A percentile compares a stretch with the other conserved stretches of the same genome.
These are phyloP conservation scores for Sphaerulina populicola DNA, from an alignment of 2,329 filamentous ascomycete species.

Conservation along the genomic window DNA sequence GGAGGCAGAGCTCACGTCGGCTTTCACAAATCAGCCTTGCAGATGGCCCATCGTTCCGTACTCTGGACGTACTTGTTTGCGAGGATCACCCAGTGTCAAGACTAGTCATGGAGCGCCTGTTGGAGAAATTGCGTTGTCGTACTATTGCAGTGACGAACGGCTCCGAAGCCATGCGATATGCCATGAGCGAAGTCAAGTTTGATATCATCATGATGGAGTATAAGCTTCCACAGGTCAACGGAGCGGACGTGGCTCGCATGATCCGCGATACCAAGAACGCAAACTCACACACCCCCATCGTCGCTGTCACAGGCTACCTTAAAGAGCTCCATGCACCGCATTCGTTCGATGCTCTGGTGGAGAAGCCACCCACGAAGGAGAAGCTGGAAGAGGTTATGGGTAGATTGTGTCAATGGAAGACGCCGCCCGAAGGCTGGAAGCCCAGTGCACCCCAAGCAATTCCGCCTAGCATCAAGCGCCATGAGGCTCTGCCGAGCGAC, in stretches of 20 bases:
- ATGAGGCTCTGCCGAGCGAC: slow-evolving; percentile 56
- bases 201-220: slow-evolving; percentile 98
- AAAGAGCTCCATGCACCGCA: slow-evolving; percentile 93
- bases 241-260: slow-evolving; percentile 93
- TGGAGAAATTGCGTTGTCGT: slow-evolving; percentile 90
- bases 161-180: slow-evolving; percentile 83
- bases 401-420: slow-evolving; percentile 86
- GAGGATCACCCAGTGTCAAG: slow-evolving; percentile 95
- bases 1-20: slow-evolving; percentile 89
- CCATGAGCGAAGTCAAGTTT: slow-evolving; percentile 95
- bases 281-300: slow-evolving; percentile 89
- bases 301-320: slow-evolving; percentile 94
- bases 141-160: slow-evolving; percentile 88
- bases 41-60: slow-evolving; percentile 77
- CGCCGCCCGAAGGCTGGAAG: slow-evolving; percentile 56
- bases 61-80: slow-evolving; percentile 88
- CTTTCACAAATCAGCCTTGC: slow-evolving; percentile 83
- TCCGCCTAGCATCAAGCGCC: slow-evolving; percentile 54
- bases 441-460: slow-evolving; percentile 39
- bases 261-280: slow-evolving; percentile 93
- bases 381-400: slow-evolving; percentile 85
- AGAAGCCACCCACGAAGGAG: slow-evolving; percentile 89
- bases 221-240: slow-evolving; percentile 88
- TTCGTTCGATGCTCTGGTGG: slow-evolving; percentile 89
- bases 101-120: slow-evolving; percentile 95